Evolutionary conservation across 345 rosid genomes (phyloP), one percentile per base, ranked within the genome.

Genomic region (Eutrema japonicum): DNA sequence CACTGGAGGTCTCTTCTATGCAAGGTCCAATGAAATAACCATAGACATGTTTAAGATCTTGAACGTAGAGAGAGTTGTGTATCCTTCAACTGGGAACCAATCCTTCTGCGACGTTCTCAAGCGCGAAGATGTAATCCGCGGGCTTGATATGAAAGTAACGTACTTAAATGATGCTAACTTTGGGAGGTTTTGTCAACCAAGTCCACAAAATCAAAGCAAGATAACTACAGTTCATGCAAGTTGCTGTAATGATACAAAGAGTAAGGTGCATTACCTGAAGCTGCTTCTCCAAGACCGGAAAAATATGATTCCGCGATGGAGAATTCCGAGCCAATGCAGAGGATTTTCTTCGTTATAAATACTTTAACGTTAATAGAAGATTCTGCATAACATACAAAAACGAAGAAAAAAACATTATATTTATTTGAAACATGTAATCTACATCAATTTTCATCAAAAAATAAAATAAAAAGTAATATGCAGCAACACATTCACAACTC

Each of bases 251-350:
- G 51, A 71, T 48, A 59, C 75, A 45, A 80, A 80, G 9, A 72
- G 70, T 67, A 83, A 83, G 67, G 67, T 84, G 22, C 78, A 83
- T 59, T 72, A 81, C 55, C 73, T 85, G 2, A 75, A 72, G 58
- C 75, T 71, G 68, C 67, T 85, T 55, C 82, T 83, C 60, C 80
- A 82, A 41, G 75, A 78, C 45, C 70, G 82, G 78, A 82, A 68
- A 67, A 80, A 65, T 58, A 55, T 52, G 74, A 68, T 48, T n/a
- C 67, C 36, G 0, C n/a, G 10, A 22, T 71, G 68, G 68, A 75
- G 42, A 22, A 41, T 66, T 73, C 66, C 71, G 29, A 73, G 53
- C 27, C 42, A 66, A 18, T 58, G 51, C 37, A 3, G 3, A 42
- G 0, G 43, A 16, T 9, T 56, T 54, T 56, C 37, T 26, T 12